Evolutionary conservation across 2,329 filamentous ascomycete genomes (phyloP).

Genomic region (Alternaria metachromatica): DNA sequence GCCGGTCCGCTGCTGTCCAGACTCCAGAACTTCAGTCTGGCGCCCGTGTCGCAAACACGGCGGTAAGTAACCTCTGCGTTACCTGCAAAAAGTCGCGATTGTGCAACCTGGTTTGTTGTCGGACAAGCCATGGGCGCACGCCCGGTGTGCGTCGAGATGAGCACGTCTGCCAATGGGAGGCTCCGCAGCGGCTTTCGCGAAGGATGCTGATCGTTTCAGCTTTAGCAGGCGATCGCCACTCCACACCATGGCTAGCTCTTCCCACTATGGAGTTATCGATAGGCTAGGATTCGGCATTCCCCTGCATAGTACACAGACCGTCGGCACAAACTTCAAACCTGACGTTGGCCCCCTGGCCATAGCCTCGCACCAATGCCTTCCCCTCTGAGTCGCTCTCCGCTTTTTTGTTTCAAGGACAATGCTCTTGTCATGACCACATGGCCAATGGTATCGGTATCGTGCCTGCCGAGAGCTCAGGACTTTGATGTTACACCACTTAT

Average conservation of each 20-base stretch:
- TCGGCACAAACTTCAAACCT: conserved; percentile 24
- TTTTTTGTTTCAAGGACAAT: conserved; percentile 43
- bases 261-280: conserved; percentile 29
- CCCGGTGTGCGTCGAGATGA: conserved; percentile 23
- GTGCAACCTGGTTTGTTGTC: conserved; percentile 24
- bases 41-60: conserved; percentile 24
- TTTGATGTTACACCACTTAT: conserved; percentile 31
- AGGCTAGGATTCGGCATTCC: conserved; percentile 23
- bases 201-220: conserved; percentile 29
- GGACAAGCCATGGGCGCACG: conserved; percentile 13
- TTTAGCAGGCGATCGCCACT: conserved; percentile 28
- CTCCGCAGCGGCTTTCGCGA: conserved; percentile 10
- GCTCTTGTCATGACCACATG: conserved; percentile 19
- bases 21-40: conserved; percentile 9
- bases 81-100: conserved; percentile 4
- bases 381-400: conserved; percentile 24
- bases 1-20: background rate
- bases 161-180: conserved; percentile 21
- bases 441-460: conserved; percentile 34
- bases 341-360: conserved; percentile 26
- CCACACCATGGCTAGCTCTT: conserved; percentile 18
- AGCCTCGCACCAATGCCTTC: conserved; percentile 21
- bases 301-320: conserved; percentile 25
- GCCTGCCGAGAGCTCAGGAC: conserved; percentile 32
- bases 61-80: conserved; percentile 24